Percentiles rank a stretch among this genome's conserved stretches.
phyloP scores from a whole-genome alignment of 768 basidiomycete genomes.

The Lentinula edodes region DNA sequence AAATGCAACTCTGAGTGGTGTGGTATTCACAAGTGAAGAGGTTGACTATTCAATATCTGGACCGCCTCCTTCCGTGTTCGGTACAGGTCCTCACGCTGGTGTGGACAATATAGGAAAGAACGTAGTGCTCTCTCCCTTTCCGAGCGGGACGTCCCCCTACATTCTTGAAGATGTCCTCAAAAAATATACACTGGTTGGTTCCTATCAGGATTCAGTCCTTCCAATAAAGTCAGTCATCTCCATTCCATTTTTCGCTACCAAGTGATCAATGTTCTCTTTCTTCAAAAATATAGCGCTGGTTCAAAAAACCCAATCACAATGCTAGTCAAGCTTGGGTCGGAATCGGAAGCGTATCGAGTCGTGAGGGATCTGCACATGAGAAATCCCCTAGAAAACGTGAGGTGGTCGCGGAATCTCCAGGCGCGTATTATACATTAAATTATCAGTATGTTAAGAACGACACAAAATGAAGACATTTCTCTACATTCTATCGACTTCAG shows the following conservation, averaged over 20 bases:
- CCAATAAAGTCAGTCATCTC: constrained; percentile 9
- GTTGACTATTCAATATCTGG: constrained; percentile 14
- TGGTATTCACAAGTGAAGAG: constrained; percentile 31
- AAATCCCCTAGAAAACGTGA: constrained; percentile 30
- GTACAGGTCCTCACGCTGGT: constrained; percentile 49
- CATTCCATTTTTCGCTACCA: constrained; percentile 30
- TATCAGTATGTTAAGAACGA: background rate
- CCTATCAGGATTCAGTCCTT: background rate
- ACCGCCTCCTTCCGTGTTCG: constrained; percentile 18
- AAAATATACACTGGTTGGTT: constrained; percentile 1
- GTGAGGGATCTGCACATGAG: constrained; percentile 61
- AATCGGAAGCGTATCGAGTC: constrained; percentile 69
- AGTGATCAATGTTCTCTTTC: background rate
- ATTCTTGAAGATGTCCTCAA: background rate
- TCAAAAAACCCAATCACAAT: constrained; percentile 33
- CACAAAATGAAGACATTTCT: background rate
- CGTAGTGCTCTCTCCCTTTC: constrained; percentile 60
- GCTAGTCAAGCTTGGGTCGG: constrained; percentile 46
- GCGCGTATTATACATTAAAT: constrained; percentile 48
- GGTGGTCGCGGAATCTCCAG: constrained; percentile 35
- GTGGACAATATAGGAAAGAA: constrained; percentile 41
- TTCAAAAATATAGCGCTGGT: constrained; percentile 10
- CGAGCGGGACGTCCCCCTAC: constrained; percentile 28
- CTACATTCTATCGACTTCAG: constrained; percentile 70
- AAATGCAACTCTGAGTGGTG: constrained; percentile 40